Evolutionary conservation across 345 rosid species (phyloP).

Genomic region (Hypericum perforatum): DNA sequence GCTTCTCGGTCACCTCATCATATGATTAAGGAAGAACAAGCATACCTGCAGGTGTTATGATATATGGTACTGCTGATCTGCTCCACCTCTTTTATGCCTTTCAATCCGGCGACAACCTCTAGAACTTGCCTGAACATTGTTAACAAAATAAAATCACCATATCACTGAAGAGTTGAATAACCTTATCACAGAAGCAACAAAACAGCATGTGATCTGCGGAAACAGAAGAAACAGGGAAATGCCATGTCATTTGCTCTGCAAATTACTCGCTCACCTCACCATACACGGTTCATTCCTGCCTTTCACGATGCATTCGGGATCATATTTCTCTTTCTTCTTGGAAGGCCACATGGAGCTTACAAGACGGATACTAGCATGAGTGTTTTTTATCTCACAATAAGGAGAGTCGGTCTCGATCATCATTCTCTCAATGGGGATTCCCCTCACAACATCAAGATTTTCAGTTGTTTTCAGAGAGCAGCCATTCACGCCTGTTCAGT

Average conservation of each 20-base stretch:
- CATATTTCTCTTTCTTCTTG: conserved; percentile 89
- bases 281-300: conserved; percentile 96
- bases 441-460: conserved; percentile 68
- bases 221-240: too few species aligned
- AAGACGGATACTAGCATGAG: conserved; percentile 65
- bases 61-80: conserved; percentile 61
- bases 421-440: conserved; percentile 73
- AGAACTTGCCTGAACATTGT: conserved; percentile 65
- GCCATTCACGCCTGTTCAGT: conserved; percentile 64
- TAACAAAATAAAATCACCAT: too few species aligned
- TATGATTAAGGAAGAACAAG: not conserved
- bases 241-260: too few species aligned
- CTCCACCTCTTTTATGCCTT: conserved; percentile 51
- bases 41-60: conserved; percentile 86
- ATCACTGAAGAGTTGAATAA: too few species aligned
- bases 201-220: too few species aligned
- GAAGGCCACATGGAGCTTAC: conserved; percentile 75
- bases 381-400: conserved; percentile 81
- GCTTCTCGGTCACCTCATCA: too few species aligned
- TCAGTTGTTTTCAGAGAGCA: conserved; percentile 81
- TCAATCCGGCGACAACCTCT: conserved; percentile 85
- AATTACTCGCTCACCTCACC: conserved; percentile 51
- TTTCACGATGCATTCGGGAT: conserved; percentile 56
- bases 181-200: too few species aligned
- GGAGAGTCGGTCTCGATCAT: conserved; percentile 99